Base-by-base conservation (phyloP, 208 protist genomes). In the Trypanosoma vivax region DNA sequence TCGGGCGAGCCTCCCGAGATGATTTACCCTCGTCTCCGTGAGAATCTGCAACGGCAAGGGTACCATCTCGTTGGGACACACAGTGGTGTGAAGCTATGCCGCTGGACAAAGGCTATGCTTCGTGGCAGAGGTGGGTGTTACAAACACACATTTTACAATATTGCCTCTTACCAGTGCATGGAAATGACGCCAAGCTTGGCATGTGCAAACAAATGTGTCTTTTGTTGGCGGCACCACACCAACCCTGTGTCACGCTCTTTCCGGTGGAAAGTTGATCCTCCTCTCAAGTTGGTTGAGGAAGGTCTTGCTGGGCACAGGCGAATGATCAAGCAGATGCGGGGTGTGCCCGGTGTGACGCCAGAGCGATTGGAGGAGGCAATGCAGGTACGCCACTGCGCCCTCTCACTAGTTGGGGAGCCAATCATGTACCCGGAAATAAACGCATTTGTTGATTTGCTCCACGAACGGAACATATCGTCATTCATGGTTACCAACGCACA, bases 61-160 rank as follows among this genome's bases (percentile, higher is more conserved):
- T 97, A 97, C 64, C 82, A 82, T 19, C 69, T 98, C 13, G 70
- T 97, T 21, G 96, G 96, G 41, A 83, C 78, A 18, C 96, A 99
- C 83, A 94, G 79, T 21, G 96, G 93, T 9, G 96, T 98, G 45
- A 98, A 99, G 73, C 73, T 98, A 63, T 98, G 96, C 71, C 82
- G 96, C 11, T 99, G 96, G 96, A 98, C 96, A 7, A 98, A 98
- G 76, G 70, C 83, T 7, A 97, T 97, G 92, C 77, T 99, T 35
- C 88, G 96, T 14, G 96, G 96, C 10, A 75, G 94, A 16, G 96
- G 96, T 18, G 95, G 96, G 13, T 98, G 96, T 73, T 99, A 98
- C 77, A 98, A 98, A 78, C 92, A 98, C 72, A 97, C 95, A 35
- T 98, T 98, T 60, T 98, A 98, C 73, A 94, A 97, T 65, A 98